Evolutionary conservation across 345 rosid species (phyloP), one percentile per base, ranked within the genome.

Genomic region (Dipteronia dyeriana): DNA sequence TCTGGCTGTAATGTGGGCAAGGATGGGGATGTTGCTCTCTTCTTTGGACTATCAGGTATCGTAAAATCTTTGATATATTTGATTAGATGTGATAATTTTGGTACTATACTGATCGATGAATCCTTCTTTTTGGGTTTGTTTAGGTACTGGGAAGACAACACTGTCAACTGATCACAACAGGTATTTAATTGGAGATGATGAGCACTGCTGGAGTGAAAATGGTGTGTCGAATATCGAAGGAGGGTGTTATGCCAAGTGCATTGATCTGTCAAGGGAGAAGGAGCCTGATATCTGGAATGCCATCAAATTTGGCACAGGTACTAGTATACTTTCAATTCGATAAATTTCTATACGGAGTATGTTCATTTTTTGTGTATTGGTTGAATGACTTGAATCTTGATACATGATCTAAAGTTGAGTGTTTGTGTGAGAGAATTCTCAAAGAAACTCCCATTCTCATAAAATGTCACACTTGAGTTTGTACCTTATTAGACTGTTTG

Each of bases 1-100:
- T 95, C 99, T 79, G 98, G 99, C 65, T 95, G 96, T 94, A 95
- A 95, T 83, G 90, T 95, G 96, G 98, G 97, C 39, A 93, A 93
- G 87, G 88, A 86, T 75, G 97, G 98, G 84, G 98, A 95, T 79
- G 98, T 91, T 81, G 97, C 98, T 76, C 97, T 95, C 91, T 95
- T 95, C 93, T 95, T 95, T 84, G 98, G 98, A 75, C 88, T 93
- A 66, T 95, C 98, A 84, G 98, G 95, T 85, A 84, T 82, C 66
- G 81, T 84, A 80, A 82, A 83, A 3, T 47, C 17, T 51, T 49
- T 0, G n/a, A 53, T 53, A 77, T 67, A 34, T 41, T 70, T 68
- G 74, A 81, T 82, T 74, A 61, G 43, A 41, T 13, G 5, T 20
- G 38, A 38, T 22, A 34, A 59, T 38, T 23, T 22, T 8, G 59